Percentiles rank a stretch among this genome's conserved stretches.
Conservation (phyloP, 1,284 basidiomycete species). For the Irpex sp. region DNA sequence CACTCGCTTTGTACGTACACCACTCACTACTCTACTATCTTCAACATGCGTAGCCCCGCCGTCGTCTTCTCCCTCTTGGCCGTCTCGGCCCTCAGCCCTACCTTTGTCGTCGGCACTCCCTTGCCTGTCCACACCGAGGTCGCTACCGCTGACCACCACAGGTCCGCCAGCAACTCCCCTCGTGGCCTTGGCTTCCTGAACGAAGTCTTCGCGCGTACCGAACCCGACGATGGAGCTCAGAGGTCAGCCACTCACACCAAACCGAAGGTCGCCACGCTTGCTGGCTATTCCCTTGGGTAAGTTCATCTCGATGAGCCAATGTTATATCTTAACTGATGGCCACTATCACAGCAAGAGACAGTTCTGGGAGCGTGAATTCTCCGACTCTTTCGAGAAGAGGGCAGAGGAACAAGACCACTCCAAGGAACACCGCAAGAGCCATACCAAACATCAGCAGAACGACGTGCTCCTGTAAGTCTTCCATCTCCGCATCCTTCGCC, state of each 20-base stretch:
- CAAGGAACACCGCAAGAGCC: background rate
- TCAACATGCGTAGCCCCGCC: constrained; percentile 25
- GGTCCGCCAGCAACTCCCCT: constrained; percentile 5
- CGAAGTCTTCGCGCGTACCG: constrained; percentile 13
- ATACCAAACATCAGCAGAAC: background rate
- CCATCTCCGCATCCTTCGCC: background rate
- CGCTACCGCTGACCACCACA: background rate
- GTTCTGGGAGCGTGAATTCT: constrained; percentile 10
- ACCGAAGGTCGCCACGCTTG: constrained; percentile 9
- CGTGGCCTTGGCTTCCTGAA: constrained; percentile 14
- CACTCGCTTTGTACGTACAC: constrained; percentile 13
- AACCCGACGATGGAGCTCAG: background rate
- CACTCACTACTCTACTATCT: background rate
- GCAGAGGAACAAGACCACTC: background rate
- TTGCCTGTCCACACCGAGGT: constrained; percentile 8
- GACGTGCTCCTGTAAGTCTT: background rate
- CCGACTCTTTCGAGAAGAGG: background rate
- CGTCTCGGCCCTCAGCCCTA: constrained; percentile 21
- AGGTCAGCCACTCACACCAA: constrained; percentile 1
- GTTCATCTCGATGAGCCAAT: background rate
- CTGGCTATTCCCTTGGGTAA: constrained; percentile 8
- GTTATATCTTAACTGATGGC: background rate
- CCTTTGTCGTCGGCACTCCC: constrained; percentile 18
- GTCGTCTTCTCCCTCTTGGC: constrained; percentile 23
- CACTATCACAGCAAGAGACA: constrained; percentile 12